Conservation (phyloP, 1,284 basidiomycete genomes). For the Malassezia yamatoensis region DNA sequence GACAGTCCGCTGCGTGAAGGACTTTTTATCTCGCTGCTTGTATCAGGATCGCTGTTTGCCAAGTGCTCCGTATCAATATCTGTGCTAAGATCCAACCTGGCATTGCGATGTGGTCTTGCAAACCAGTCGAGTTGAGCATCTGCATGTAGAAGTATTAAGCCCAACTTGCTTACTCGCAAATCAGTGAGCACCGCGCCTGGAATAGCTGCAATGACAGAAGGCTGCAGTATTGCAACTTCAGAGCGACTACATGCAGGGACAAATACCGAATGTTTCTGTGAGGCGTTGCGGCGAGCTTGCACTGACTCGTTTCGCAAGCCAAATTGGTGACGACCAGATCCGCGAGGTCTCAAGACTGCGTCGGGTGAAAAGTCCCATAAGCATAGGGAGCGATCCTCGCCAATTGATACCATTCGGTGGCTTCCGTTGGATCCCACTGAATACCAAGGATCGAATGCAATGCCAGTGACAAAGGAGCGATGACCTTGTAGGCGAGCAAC, state of each 20-base stretch:
- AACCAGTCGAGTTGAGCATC: slow-evolving; percentile 12
- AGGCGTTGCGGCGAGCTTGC: neutral
- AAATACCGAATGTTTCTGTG: neutral
- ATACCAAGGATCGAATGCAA: slow-evolving; percentile 70
- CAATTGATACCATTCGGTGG: slow-evolving; percentile 39
- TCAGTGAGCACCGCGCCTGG: neutral
- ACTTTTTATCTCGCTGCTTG: neutral
- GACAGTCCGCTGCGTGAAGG: neutral
- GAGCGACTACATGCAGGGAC: slow-evolving; percentile 1
- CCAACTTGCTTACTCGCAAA: slow-evolving; percentile 1
- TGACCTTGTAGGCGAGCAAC: slow-evolving; percentile 96
- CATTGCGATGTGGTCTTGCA: neutral
- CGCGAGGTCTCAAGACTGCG: slow-evolving; percentile 8
- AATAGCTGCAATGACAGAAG: neutral
- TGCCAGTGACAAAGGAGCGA: slow-evolving; percentile 76
- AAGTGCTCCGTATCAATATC: neutral
- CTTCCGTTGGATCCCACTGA: slow-evolving; percentile 54
- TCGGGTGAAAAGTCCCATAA: slow-evolving; percentile 35
- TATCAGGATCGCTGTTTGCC: neutral
- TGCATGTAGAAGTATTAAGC: slow-evolving; percentile 5
- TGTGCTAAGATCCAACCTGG: neutral
- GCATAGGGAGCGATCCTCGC: slow-evolving; percentile 40
- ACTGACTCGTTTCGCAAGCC: neutral
- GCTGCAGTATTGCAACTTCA: slow-evolving; percentile 9
- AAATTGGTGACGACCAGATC: neutral